Percentiles rank a stretch among this genome's conserved stretches.
Conservation (phyloP, 2,329 filamentous ascomycete genomes). For the Clonostachys byssicola region DNA sequence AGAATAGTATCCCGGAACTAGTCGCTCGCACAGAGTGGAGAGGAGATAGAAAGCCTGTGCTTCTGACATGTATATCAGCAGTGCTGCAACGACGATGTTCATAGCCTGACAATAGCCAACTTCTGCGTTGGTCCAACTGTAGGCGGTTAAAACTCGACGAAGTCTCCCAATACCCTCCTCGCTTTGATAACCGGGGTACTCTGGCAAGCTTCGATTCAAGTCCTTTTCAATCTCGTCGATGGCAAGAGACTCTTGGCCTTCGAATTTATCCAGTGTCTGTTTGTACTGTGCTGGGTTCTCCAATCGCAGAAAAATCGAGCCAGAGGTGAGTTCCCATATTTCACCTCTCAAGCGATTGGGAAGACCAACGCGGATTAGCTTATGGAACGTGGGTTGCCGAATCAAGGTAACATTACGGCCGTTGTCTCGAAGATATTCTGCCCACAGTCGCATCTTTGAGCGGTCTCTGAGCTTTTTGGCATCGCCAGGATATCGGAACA, state of each 20-base stretch:
- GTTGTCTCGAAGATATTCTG: conserved; percentile 93
- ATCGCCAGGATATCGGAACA: conserved; percentile 94
- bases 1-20: conserved; percentile 95
- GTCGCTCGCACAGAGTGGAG: conserved; percentile 84
- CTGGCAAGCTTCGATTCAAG: conserved; percentile 89
- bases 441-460: conserved; percentile 97
- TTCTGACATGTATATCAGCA: conserved; percentile 98
- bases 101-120: conserved; percentile 99
- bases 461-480: conserved; percentile 88
- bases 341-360: conserved; percentile 91
- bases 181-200: conserved; percentile 96
- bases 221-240: conserved; percentile 99
- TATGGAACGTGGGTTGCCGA: conserved; percentile 95
- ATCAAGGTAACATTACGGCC: conserved; percentile 89
- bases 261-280: conserved; percentile 79
- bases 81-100: conserved; percentile 98
- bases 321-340: conserved; percentile 92
- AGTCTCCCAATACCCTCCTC: conserved; percentile 90
- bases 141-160: conserved; percentile 87
- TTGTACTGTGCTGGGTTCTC: conserved; percentile 80
- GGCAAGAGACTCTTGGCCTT: conserved; percentile 83
- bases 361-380: conserved; percentile 90
- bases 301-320: conserved; percentile 82
- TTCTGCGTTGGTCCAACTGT: conserved; percentile 94
- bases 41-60: conserved; percentile 92